phyloP scores from a whole-genome alignment of 106 monocot genomes.

The Dioscorea zingiberensis region DNA sequence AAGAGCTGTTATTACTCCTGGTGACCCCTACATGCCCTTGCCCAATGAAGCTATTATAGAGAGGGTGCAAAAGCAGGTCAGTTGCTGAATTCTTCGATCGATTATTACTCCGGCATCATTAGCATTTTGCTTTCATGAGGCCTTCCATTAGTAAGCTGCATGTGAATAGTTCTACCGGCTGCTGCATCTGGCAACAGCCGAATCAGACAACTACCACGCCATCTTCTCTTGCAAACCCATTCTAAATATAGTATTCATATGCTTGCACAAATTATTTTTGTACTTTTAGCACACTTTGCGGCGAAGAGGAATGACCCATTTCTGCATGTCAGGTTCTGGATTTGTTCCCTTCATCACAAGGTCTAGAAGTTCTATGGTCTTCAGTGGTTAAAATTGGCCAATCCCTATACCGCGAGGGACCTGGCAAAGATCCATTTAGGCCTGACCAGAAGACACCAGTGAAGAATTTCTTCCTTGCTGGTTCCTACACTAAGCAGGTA shows the following conservation, averaged over 20 bases:
- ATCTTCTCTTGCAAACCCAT: too few relatives aligned
- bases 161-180: too few relatives aligned
- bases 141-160: too few relatives aligned
- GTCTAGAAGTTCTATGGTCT: slow-evolving; percentile 80
- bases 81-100: slow-evolving; percentile 5
- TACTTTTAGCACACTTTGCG: too few relatives aligned
- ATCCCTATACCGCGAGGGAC: slow-evolving; percentile 87
- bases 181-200: too few relatives aligned
- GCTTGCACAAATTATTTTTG: too few relatives aligned
- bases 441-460: slow-evolving; percentile 96
- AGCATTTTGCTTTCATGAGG: too few relatives aligned
- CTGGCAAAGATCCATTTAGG: slow-evolving; percentile 88
- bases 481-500: slow-evolving; percentile 98
- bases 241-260: too few relatives aligned
- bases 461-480: slow-evolving; percentile 93
- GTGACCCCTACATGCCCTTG: slow-evolving; percentile 97
- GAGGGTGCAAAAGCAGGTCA: slow-evolving; percentile 83
- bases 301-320: too few relatives aligned
- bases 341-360: slow-evolving; percentile 80
- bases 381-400: slow-evolving; percentile 94
- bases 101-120: background rate
- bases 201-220: too few relatives aligned
- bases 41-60: slow-evolving; percentile 75
- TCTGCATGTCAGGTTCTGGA: slow-evolving; percentile 51
- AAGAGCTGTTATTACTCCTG: slow-evolving; percentile 95